Conservation (phyloP, 2,329 filamentous ascomycete genomes). For the Xylaria multiplex region DNA sequence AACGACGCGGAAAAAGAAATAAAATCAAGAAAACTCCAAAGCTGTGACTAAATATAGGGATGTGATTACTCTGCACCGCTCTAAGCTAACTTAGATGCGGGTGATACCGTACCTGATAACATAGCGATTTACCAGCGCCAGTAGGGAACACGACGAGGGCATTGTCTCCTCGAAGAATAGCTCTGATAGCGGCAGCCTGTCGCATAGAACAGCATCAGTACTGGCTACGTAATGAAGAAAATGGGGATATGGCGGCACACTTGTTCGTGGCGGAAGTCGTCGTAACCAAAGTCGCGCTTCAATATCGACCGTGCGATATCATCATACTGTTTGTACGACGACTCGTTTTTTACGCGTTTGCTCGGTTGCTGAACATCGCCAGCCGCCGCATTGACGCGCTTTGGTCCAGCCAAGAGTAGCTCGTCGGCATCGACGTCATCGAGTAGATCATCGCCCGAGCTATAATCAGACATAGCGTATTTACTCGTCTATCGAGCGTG, state of each 20-base stretch:
- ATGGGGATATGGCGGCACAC: conserved; percentile 17
- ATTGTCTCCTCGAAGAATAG: conserved; percentile 54
- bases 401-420: conserved; percentile 35
- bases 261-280: conserved; percentile 58
- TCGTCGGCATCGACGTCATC: conserved; percentile 42
- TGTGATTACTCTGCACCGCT: not conserved
- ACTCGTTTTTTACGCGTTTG: conserved; percentile 29
- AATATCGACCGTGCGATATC: conserved; percentile 46
- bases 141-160: conserved; percentile 59
- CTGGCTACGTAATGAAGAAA: not conserved
- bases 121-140: conserved; percentile 61
- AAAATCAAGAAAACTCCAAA: not conserved
- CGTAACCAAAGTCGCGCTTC: conserved; percentile 53
- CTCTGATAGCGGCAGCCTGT: conserved; percentile 52
- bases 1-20: not conserved
- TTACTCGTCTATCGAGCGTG: conserved; percentile 14
- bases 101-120: conserved; percentile 54
- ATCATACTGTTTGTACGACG: conserved; percentile 13
- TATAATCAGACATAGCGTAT: conserved; percentile 47
- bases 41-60: not conserved
- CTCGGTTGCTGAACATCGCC: conserved; percentile 3
- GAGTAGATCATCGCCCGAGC: conserved; percentile 51
- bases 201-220: conserved; percentile 9
- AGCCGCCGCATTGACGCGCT: conserved; percentile 19
- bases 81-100: not conserved